Evolutionary conservation across 176 grass and related monocot species (phyloP), one percentile per base, ranked within the genome.

Genomic region (Pontederia crassipes): DNA sequence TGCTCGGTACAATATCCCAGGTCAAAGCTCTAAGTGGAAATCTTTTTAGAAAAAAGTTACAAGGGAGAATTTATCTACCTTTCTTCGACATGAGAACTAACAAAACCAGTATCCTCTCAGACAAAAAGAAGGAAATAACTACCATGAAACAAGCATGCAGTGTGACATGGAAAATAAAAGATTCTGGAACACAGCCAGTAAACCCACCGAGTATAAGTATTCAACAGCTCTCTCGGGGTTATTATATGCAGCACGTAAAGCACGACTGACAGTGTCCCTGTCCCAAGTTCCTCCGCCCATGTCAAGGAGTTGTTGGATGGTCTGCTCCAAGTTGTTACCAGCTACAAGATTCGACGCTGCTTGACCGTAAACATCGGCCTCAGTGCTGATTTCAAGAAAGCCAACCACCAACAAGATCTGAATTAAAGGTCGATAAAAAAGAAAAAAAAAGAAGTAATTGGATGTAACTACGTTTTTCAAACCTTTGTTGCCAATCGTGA

Each of bases 251-350:
- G 91, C 91, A 47, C 69, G 75, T 71, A 95, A 69, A 71, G 91
- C 91, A 62, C 62, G 83, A 24, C 66, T 58, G 35, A 95, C 91
- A 52, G 72, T 82, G 62, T 90, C 83, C 77, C 91, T 90, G 35
- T 90, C 86, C 91, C 91, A 95, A 27, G 59, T 90, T 26, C 91
- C 91, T 28, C 83, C 91, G 28, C 91, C 91, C 86, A 95, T 95
- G 66, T 84, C 91, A 46, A 95, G 81, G 67, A 95, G 80, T 14
- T 85, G 89, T 49, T 85, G 80, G 61, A 95, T 57, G 14, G 86
- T 95, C 74, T 71, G 62, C 12, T 95, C 86, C 59, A 95, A 62
- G 72, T 74, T 84, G 59, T 54, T 61, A 26, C 91, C 86, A 16
- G 82, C 86, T 74, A 85, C 86, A 66, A 95, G 83, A 65, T 75